Evolutionary conservation across 305 asterid genomes (phyloP), one percentile per base, ranked within the genome.

Genomic region (Fraxinus albicans): DNA sequence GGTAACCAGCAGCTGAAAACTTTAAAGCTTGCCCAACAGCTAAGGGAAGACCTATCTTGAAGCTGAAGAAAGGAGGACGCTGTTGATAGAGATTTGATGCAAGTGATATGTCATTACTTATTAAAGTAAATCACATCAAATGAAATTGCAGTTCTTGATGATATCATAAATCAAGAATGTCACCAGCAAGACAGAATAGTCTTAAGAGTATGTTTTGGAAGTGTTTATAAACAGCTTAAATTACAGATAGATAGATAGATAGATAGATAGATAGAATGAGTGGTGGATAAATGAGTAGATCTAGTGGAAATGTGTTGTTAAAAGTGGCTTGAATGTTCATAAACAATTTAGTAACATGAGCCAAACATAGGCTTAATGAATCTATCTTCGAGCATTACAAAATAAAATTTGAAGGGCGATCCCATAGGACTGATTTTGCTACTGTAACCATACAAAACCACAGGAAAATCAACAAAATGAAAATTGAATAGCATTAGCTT

Each of bases 1-100:
- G 77, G 84, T 85, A 92, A 80, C 96, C 94, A 72, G 85, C 85
- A 84, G 89, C 85, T 74, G 99, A 91, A 80, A 96, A 89, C 88
- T 84, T 92, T 6, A 91, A 83, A 81, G 97, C 94, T 88, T 76
- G 91, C 19, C 89, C 79, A 38, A 91, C 80, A 77, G 97, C 92
- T 81, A 82, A 81, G 38, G 92, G 96, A 86, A 96, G 87, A 17
- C 95, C 97, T 93, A 92, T 94, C 92, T 96, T 96, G 89, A 91
- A 93, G 91, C 94, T 92, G 89, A 94, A 96, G 94, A 92, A 93
- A 44, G 97, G 98, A 86, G 98, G 97, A 3, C 97, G 89, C 99
- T 96, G 98, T 88, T 55, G 69, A 83, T 27, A 63, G 13, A 80
- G 85, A 60, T 6, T 19, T 19, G 31, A 60, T 60, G 70, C 13